Evolutionary conservation across 768 basidiomycete genomes (phyloP), one percentile per base, ranked within the genome.

Genomic region (Mycena filopes): DNA sequence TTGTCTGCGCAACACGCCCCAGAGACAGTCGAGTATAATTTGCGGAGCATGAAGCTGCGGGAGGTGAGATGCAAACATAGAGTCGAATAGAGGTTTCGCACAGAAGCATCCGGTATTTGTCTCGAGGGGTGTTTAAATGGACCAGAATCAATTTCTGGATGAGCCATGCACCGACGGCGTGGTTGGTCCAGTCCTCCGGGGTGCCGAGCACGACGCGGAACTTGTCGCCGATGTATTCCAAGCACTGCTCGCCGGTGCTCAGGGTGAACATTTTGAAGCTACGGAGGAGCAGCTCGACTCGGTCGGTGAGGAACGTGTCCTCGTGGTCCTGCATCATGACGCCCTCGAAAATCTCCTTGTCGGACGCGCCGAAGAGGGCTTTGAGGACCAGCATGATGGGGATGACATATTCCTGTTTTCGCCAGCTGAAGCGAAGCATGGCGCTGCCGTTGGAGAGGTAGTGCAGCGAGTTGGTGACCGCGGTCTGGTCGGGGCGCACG

Each of bases 391-490:
- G 87, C 90, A 99, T 96, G 77, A 98, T 93, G 7, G 98, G 98
- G 43, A 99, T 94, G 59, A 97, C 93, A 75, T 96, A 99, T 86
- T 99, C 98, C 75, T 97, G 93, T 78, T 99, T 99, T 56, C 97
- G 83, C 94, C 94, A 98, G 74, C 88, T 93, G 80, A 99, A 99
- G 21, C 98, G 90, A 20, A 99, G 79, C 85, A 96, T 99, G n/a
- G 96, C 94, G 70, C 89, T 96, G 47, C 98, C 98, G 68, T 96
- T 97, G 20, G 94, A 90, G 45, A 99, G 89, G 77, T 99, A 99
- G 76, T 99, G 98, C n/a, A 99, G 87, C 21, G 92, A 94, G 78
- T 99, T 99, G 47, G 98, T 99, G 53, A 89, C 87, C 64, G 92
- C 91, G 18, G 95, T 93, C 78, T 99, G 95, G 79, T 99, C 98